Evolutionary conservation across 2,329 filamentous ascomycete genomes (phyloP).

Genomic region (Penicillium sp.): DNA sequence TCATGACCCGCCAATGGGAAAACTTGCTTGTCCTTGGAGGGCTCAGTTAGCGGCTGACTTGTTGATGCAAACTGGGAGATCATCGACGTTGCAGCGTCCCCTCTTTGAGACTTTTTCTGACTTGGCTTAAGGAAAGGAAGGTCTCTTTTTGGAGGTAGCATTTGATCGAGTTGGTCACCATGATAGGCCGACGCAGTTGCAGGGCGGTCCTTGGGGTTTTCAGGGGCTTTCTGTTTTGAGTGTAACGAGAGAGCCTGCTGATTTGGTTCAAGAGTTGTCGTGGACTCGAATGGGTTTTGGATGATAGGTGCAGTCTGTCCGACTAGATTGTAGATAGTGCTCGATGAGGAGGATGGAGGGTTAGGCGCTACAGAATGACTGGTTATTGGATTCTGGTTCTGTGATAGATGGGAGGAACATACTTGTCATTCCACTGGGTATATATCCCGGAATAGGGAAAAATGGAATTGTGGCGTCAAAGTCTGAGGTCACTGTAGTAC

Average conservation of each 20-base stretch:
- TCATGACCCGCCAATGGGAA: not conserved
- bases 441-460: conserved; percentile 2
- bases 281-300: not conserved
- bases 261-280: not conserved
- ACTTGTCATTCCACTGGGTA: conserved; percentile 10
- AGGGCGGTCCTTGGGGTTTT: conserved; percentile 14
- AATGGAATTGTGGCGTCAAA: conserved; percentile 3
- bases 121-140: conserved; percentile 41
- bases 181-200: conserved; percentile 29
- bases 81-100: not conserved
- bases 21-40: not conserved
- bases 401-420: not conserved
- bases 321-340: not conserved
- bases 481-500: conserved; percentile 4
- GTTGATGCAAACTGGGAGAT: not conserved
- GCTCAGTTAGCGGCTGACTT: not conserved
- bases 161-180: conserved; percentile 31
- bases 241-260: not conserved
- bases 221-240: not conserved
- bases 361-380: conserved; percentile 2
- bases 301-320: not conserved
- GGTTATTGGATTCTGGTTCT: not conserved
- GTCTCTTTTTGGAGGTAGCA: conserved; percentile 45
- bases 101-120: conserved; percentile 17
- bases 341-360: conserved; percentile 6